Evolutionary conservation across 2,329 filamentous ascomycete species (phyloP).

Genomic region (Hymenotorrendiella dingleyae): DNA sequence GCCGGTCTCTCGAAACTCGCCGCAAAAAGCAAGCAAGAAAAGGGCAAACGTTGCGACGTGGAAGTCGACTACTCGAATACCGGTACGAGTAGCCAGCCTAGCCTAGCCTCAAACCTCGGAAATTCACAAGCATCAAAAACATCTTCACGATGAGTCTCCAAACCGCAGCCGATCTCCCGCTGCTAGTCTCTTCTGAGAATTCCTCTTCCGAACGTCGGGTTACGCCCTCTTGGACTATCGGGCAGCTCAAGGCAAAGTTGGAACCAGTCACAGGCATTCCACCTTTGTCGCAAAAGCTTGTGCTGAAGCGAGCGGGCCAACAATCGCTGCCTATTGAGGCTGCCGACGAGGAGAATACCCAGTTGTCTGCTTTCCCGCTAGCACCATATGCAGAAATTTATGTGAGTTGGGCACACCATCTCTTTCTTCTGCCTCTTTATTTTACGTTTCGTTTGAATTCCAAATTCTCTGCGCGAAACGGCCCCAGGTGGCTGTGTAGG

Average conservation of each 20-base stretch:
- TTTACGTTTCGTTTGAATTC: too few relatives aligned
- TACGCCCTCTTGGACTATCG: conserved; percentile 85
- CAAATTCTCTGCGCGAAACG: too few relatives aligned
- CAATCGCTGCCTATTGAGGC: conserved; percentile 61
- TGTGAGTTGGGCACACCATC: conserved; percentile 51
- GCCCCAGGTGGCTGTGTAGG: background rate
- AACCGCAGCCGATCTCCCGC: conserved; percentile 65
- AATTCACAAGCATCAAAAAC: too few relatives aligned
- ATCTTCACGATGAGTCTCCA: conserved; percentile 27
- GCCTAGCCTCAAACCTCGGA: too few relatives aligned
- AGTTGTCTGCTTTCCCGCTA: conserved; percentile 60
- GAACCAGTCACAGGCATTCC: conserved; percentile 92
- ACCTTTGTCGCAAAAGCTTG: conserved; percentile 69
- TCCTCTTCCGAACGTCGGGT: conserved; percentile 82
- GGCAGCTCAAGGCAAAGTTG: conserved; percentile 76
- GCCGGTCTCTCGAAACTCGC: too few relatives aligned
- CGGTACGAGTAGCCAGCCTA: too few relatives aligned
- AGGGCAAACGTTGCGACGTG: too few relatives aligned
- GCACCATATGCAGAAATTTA: conserved; percentile 71
- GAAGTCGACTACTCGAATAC: too few relatives aligned
- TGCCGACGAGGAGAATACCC: conserved; percentile 64
- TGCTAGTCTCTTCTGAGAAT: conserved; percentile 70
- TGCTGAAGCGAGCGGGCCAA: conserved; percentile 57
- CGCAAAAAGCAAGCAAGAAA: too few relatives aligned
- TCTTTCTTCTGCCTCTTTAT: too few relatives aligned